Conservation (phyloP, 2,329 filamentous ascomycete genomes). For the Claviceps arundinis region DNA sequence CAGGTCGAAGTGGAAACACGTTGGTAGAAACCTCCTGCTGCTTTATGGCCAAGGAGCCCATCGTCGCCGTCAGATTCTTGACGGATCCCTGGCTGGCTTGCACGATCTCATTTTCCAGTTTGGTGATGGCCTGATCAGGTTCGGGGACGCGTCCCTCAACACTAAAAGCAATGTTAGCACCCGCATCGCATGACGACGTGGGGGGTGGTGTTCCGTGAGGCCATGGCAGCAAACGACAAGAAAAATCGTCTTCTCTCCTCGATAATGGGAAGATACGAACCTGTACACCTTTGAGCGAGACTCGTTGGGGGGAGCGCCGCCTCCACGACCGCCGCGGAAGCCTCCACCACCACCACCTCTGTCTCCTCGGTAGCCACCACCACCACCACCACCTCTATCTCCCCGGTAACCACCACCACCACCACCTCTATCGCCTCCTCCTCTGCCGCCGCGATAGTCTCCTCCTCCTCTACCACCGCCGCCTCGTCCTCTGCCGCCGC, state of each 20-base stretch:
- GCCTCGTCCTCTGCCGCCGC: conserved; percentile 13
- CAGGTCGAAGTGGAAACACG: conserved; percentile 33
- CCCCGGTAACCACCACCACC: conserved; percentile 1
- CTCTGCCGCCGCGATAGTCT: conserved; percentile 6
- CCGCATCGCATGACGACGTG: background rate
- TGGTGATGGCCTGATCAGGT: conserved; percentile 15
- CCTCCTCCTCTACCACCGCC: conserved; percentile 5
- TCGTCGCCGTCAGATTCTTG: conserved; percentile 19
- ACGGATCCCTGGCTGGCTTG: conserved; percentile 15
- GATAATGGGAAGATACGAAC: conserved; percentile 4
- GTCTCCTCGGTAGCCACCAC: conserved; percentile 8
- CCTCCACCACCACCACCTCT: conserved; percentile 7
- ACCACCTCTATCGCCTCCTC: conserved; percentile 12
- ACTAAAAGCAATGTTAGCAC: conserved; percentile 8
- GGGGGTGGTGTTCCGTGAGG: too few relatives aligned
- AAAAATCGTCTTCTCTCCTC: too few relatives aligned
- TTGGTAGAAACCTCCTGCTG: conserved; percentile 11
- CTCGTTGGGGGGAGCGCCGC: conserved; percentile 12
- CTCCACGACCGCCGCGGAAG: conserved; percentile 9
- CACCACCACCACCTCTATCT: background rate
- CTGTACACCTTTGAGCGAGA: conserved; percentile 10
- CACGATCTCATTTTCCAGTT: conserved; percentile 29
- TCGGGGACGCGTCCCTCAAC: conserved; percentile 10
- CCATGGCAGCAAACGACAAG: too few relatives aligned
- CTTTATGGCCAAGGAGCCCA: conserved; percentile 22